Evolutionary conservation across 371 early-diverging fungal genomes (phyloP), one percentile per base, ranked within the genome.

Genomic region (Mucor circinelloides): DNA sequence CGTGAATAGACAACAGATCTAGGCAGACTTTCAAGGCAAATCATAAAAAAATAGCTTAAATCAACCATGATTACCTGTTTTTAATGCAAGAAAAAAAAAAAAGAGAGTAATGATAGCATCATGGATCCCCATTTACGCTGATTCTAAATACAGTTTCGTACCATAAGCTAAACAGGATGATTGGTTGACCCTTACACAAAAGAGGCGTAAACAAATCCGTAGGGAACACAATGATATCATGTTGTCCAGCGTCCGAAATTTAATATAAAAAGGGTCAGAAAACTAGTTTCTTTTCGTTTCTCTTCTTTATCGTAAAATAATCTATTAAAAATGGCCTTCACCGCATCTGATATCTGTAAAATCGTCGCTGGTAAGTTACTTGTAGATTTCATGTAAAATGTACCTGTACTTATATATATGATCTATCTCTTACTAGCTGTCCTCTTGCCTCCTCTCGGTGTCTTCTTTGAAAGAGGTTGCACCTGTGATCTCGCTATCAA

Each of bases 401-500:
- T 21, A 23, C 21, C 31, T 10, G 12, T 50, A 12, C n/a, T n/a
- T 50, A 56, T 34, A 19, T 12, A 56, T 7, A 23, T 40, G 32
- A 9, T 21, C 4, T 42, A n/a, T 0, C 12, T 30, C 59, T 8
- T 13, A 13, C 10, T 72, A 66, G 87, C 86, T 54, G 69, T 89
- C 30, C 62, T 90, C 63, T 75, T 89, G 40, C 90, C 90, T 40
- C 90, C 90, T 28, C 72, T 89, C n/a, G 88, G 84, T 42, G 90
- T 87, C 8, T 75, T 89, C 66, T 60, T 83, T 6, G 79, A 85
- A 52, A 77, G 77, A 48, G 90, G 94, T 23, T 90, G 90, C 76
- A 80, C 80, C 13, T 63, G 67, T 23, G 91, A 93, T 66, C 82
- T 93, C 31, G 64, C 88, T 42, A 92, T 93, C 64, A 93, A 92